Evolutionary conservation across 257 asterid genomes (phyloP), one percentile per base, ranked within the genome.

Genomic region (Coffea canephora): DNA sequence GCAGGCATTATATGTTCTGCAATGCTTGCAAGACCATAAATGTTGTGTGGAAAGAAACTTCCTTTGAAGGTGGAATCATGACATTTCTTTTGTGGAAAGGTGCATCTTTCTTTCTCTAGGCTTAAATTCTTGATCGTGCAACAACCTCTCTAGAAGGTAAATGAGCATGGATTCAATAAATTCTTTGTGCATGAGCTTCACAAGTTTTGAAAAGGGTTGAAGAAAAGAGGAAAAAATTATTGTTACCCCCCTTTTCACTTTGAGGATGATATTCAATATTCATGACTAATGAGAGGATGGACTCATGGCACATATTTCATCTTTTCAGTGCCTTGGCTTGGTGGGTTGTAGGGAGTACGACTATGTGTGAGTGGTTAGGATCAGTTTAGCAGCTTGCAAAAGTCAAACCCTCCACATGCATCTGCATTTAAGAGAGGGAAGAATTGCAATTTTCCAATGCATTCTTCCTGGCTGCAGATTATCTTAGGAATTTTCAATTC

Each of bases 401-500:
- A 75, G 84, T 81, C 84, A 81, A 68, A 69, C 45, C 46, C n/a
- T 69, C 77, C 84, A 69, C 84, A 75, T 81, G 84, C 69, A 48
- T 8, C 4, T 69, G 80, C 80, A 75, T 75, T 81, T 69, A 75
- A 68, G 72, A 75, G 31, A 15, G 45, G 9, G 16, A 23, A n/a
- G 59, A 57, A 74, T 55, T 46, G 34, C 76, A 71, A 23, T 27
- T 81, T 81, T 71, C 73, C 71, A 13, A 75, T 3, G 80, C 69
- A 75, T 25, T 43, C 31, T 31, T 69, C 64, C 64, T 45, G 50
- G 72, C 84, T 59, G 55, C 75, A 21, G 68, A 78, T 19, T 77
- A 46, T 66, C 48, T 48, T 12, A 5, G 8, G 27, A 59, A 27
- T 31, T 27, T 65, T 66, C 70, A 66, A 27, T 66, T 65, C 43